These are phyloP conservation scores for Cercospora janseana DNA, from an alignment of 2,329 filamentous ascomycete species.

Conservation along the genomic window DNA sequence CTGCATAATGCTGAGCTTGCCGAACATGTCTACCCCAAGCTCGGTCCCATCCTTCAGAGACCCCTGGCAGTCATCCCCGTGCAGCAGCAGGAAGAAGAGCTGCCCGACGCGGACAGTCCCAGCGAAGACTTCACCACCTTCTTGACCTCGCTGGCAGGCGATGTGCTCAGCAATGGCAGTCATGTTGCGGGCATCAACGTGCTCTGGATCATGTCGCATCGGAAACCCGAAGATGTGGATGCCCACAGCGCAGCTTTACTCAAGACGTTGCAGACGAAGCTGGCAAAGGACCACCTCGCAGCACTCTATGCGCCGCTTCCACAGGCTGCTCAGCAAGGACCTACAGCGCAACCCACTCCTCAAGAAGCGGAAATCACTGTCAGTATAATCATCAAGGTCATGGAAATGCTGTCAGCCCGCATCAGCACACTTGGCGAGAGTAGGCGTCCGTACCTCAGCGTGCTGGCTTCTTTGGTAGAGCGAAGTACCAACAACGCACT, in stretches of 20 bases:
- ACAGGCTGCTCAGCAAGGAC: conserved; percentile 47
- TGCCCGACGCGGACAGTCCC: conserved; percentile 65
- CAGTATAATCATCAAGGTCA: conserved; percentile 87
- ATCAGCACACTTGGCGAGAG: conserved; percentile 93
- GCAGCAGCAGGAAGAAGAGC: conserved; percentile 70
- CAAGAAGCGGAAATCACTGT: conserved; percentile 88
- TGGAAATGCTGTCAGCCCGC: conserved; percentile 84
- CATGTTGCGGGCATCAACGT: conserved; percentile 89
- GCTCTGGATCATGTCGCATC: conserved; percentile 83
- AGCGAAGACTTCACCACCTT: conserved; percentile 85
- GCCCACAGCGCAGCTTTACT: conserved; percentile 83
- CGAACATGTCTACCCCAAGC: conserved; percentile 58
- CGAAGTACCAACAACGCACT: conserved; percentile 84
- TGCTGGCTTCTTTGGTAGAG: conserved; percentile 90
- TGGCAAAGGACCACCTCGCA: conserved; percentile 88
- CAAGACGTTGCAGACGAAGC: conserved; percentile 87
- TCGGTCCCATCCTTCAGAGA: conserved; percentile 74
- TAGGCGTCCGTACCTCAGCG: conserved; percentile 87
- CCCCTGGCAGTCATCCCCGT: conserved; percentile 88
- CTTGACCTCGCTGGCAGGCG: conserved; percentile 80
- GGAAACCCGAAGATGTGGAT: conserved; percentile 83
- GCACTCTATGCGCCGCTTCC: conserved; percentile 62
- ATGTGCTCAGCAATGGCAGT: conserved; percentile 71
- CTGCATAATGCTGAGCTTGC: conserved; percentile 72
- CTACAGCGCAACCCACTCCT: conserved; percentile 56